Evolutionary conservation across 2,329 filamentous ascomycete species (phyloP), one percentile per base, ranked within the genome.

Genomic region (Ophioceras dolichostomum): DNA sequence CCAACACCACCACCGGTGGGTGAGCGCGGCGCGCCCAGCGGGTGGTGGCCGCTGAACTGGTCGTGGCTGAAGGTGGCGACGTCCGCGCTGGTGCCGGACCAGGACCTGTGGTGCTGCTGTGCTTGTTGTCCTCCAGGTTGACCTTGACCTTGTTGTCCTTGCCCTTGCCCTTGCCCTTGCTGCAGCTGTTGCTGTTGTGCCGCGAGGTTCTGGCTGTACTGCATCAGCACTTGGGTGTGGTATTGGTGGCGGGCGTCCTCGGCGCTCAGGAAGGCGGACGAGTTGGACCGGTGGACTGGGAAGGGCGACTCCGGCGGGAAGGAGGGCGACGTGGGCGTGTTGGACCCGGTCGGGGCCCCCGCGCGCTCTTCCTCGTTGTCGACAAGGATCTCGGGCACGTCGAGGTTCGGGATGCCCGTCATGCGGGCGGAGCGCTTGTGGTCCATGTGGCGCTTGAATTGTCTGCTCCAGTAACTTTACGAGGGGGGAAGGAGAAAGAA

Each of bases 301-400:
- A 56, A 50, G 43, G 50, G 43, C 45, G 46, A 50, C 45, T 51
- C 51, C 33, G 42, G 49, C 36, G 37, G 40, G 34, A 17, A 34
- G 22, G 22, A 28, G 32, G n/a, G 39, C 36, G 29, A 36, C 34
- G 5, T 19, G 37, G n/a, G 27, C 38, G n/a, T 37, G 32, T 43
- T 33, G 48, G n/a, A n/a, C n/a, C n/a, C n/a, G 40, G 30, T 42
- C 17, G 39, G 34, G 29, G 39, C 38, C 30, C 42, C 40, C 24
- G 49, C 51, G 45, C 45, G 58, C 38, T 69, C 70, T 31, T 75
- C 73, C 44, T 85, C 79, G 40, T 89, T 82, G 45, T 95, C 86
- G 17, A 95, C 83, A 43, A 84, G 79, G 43, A 96, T 94, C 52
- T 94, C 86, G 0, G 89, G 89, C 19, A 94, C 81, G 16, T 77